Evolutionary conservation across 108 stramenopile species (phyloP), one percentile per base, ranked within the genome.

Genomic region (Nitzschia sp.): DNA sequence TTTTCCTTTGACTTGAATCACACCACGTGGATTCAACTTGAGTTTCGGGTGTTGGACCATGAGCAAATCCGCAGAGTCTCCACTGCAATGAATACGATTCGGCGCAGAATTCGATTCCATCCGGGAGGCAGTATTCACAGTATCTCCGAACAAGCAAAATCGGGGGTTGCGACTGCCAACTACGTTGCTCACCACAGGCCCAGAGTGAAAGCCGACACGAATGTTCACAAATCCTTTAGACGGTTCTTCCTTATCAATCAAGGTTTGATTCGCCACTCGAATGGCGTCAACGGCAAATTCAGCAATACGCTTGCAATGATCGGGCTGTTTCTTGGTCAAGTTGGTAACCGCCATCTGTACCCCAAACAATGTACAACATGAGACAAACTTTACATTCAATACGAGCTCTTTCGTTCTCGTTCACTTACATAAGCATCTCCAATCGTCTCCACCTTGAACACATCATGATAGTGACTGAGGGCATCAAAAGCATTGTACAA

Each of bases 361-460:
- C 29, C 29, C 29, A 5, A 34, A 34, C 1, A 34, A 50, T 82
- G 86, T 1, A 80, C 83, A 61, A 85, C 88, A 34, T 34, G 29
- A 39, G 12, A 58, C 57, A 58, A 1, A 8, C 3, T 9, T 6
- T 63, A 29, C n/a, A 25, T 25, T 5, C 25, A 25, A 55, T 7
- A 14, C 12, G 29, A 34, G 3, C 29, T 34, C 25, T 7, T 24
- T 55, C 21, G 6, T 12, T 2, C 54, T 21, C 6, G 1, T 55
- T 57, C 72, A 54, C 73, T 80, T 63, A 83, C 75, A 57, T 82
- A 89, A n/a, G 80, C 79, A 57, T 89, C 88, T 20, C 88, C 88
- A 60, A 89, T 85, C 0, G 84, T 88, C 57, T 91, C 90, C 7
- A 91, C 82, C 59, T 89, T 92, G 75, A 87, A 92, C 3, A 92